Percentiles rank a stretch among this genome's conserved stretches.
Evolutionary conservation across 805 yeast genomes (phyloP).

Genomic region (Candida parachauliodes): DNA sequence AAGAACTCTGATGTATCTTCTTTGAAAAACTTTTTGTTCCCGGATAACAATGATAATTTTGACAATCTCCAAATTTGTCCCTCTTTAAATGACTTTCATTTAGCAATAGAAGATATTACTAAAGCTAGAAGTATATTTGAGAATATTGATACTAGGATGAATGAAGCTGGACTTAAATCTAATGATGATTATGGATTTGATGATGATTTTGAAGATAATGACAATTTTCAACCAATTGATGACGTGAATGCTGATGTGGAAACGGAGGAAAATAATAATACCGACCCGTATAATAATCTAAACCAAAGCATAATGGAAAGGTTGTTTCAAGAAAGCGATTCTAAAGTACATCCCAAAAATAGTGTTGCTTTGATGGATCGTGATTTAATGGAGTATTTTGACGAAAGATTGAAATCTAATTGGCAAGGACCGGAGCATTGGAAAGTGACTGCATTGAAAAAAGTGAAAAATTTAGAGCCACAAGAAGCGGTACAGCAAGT

Average conservation of each 20-base stretch:
- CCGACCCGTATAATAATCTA: slow-evolving; percentile 11
- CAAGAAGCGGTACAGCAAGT: slow-evolving; percentile 5
- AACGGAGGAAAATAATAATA: slow-evolving; percentile 4
- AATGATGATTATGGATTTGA: slow-evolving; percentile 11
- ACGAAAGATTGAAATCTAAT: slow-evolving; percentile 59
- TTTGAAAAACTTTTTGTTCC: slow-evolving; percentile 20
- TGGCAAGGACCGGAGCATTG: slow-evolving; percentile 95
- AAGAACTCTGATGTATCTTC: slow-evolving; percentile 16
- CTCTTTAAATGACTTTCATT: slow-evolving; percentile 58
- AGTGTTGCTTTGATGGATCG: slow-evolving; percentile 41
- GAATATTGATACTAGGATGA: slow-evolving; percentile 34
- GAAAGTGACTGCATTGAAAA: slow-evolving; percentile 67
- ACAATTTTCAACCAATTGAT: slow-evolving; percentile 16
- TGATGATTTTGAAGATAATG: slow-evolving; percentile 11
- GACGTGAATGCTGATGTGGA: slow-evolving; percentile 14
- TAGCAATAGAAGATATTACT: slow-evolving; percentile 45
- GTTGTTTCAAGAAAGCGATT: slow-evolving; percentile 11
- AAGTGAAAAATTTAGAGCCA: slow-evolving; percentile 25
- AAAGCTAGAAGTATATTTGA: slow-evolving; percentile 46
- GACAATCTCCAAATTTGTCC: slow-evolving; percentile 57
- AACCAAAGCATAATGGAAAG: slow-evolving; percentile 11
- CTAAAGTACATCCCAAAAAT: slow-evolving; percentile 10
- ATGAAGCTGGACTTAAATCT: slow-evolving; percentile 9
- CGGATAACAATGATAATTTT: slow-evolving; percentile 15
- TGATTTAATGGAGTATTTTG: slow-evolving; percentile 78